These are phyloP conservation scores for Yarrowia phangngaensis DNA, from an alignment of 805 yeast genomes.

Conservation along the genomic window DNA sequence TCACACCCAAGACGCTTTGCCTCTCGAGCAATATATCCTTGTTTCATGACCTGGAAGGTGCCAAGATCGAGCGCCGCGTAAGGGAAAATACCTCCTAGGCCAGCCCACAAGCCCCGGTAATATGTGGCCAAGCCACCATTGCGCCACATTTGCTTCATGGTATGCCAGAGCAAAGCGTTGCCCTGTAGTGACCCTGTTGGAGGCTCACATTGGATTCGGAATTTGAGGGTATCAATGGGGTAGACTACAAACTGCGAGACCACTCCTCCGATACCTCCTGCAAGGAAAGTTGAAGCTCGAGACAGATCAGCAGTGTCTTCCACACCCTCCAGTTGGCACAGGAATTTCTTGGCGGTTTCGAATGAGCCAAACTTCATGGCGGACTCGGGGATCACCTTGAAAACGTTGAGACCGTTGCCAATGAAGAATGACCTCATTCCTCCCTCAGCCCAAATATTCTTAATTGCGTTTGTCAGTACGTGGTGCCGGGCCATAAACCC, in stretches of 20 bases:
- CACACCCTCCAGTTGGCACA: constrained; percentile 73
- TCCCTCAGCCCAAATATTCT: constrained; percentile 78
- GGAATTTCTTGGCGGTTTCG: constrained; percentile 73
- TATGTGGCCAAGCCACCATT: constrained; percentile 77
- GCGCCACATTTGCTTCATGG: constrained; percentile 71
- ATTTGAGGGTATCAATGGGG: constrained; percentile 92
- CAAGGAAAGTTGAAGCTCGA: constrained; percentile 71
- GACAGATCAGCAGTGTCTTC: constrained; percentile 67
- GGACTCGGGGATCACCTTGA: constrained; percentile 93
- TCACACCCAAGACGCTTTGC: constrained; percentile 52
- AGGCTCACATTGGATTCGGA: constrained; percentile 89
- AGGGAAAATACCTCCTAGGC: constrained; percentile 95
- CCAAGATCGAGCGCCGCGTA: constrained; percentile 96
- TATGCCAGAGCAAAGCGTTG: constrained; percentile 53
- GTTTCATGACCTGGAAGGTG: constrained; percentile 81
- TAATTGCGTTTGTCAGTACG: constrained; percentile 57
- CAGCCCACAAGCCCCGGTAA: constrained; percentile 84
- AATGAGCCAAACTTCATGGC: constrained; percentile 97
- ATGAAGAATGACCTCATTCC: constrained; percentile 86
- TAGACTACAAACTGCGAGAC: constrained; percentile 88
- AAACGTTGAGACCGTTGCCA: constrained; percentile 89
- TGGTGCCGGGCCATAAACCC: constrained; percentile 38
- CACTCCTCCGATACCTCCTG: constrained; percentile 97
- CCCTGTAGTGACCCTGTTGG: constrained; percentile 62
- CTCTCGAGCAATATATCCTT: constrained; percentile 63